Percentiles rank a stretch among this genome's conserved stretches.
Conservation (phyloP, 441 rosid species). For the Monsonia emarginata region DNA sequence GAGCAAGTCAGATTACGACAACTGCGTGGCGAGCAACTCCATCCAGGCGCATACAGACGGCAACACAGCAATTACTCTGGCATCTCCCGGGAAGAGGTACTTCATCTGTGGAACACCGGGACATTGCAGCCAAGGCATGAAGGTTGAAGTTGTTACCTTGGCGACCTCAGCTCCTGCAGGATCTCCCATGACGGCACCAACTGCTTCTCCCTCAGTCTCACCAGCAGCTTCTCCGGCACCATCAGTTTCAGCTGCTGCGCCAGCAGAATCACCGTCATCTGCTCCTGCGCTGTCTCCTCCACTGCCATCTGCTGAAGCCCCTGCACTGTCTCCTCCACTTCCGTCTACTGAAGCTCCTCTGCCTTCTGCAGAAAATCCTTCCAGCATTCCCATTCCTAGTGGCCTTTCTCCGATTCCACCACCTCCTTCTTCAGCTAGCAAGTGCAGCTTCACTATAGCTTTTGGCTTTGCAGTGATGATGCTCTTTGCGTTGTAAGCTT, state of each 20-base stretch:
- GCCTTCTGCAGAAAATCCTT: slow-evolving; percentile 1
- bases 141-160: slow-evolving; percentile 42
- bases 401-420: slow-evolving; percentile 12
- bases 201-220: slow-evolving; percentile 14
- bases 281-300: slow-evolving; percentile 12
- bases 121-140: slow-evolving; percentile 65
- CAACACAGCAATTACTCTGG: slow-evolving; percentile 40
- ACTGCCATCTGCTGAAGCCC: slow-evolving; percentile 12
- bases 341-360: slow-evolving; percentile 17
- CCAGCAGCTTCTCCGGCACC: slow-evolving; percentile 14
- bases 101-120: slow-evolving; percentile 62
- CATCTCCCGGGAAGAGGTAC: slow-evolving; percentile 63
- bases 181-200: no score
- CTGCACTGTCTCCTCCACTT: slow-evolving; percentile 13
- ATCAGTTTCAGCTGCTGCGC: not conserved
- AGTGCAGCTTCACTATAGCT: slow-evolving; percentile 15
- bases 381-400: slow-evolving; percentile 17
- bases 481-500: slow-evolving; percentile 21
- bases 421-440: slow-evolving; percentile 26
- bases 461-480: slow-evolving; percentile 20
- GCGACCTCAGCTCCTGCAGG: slow-evolving; percentile 31
- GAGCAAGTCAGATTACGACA: slow-evolving; percentile 43
- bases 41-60: slow-evolving; percentile 37
- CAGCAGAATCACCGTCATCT: not conserved
- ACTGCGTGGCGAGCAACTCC: slow-evolving; percentile 41